Evolutionary conservation across 1,284 basidiomycete species (phyloP).

Genomic region (Schizopora paradoxa): DNA sequence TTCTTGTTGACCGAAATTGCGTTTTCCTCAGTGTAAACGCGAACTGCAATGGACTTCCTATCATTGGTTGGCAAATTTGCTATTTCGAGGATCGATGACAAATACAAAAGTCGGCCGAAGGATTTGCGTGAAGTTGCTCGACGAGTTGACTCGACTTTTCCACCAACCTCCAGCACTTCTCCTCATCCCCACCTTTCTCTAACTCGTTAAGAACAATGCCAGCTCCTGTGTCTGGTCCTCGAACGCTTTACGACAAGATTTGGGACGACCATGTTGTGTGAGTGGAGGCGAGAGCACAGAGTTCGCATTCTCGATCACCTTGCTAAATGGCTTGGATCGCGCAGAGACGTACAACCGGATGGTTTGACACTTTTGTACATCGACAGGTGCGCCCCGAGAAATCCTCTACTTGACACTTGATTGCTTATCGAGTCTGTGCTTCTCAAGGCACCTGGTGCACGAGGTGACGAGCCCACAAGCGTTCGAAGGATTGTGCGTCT

Average conservation of each 20-base stretch:
- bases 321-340: constrained; percentile 15
- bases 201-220: constrained; percentile 8
- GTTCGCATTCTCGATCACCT: constrained; percentile 2
- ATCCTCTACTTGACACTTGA: not conserved
- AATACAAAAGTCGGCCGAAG: no score
- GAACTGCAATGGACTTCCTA: no score
- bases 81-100: no score
- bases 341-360: constrained; percentile 70
- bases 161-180: not conserved
- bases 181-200: not conserved
- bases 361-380: constrained; percentile 90
- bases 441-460: constrained; percentile 80
- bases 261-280: constrained; percentile 95
- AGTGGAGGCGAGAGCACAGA: constrained; percentile 26
- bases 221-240: constrained; percentile 8
- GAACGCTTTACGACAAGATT: constrained; percentile 82
- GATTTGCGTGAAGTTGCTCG: no score
- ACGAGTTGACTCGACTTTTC: not conserved
- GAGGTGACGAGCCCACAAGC: constrained; percentile 97
- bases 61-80: no score
- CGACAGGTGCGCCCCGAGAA: constrained; percentile 63
- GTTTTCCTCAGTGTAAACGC: no score
- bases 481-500: constrained; percentile 83
- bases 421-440: constrained; percentile 5
- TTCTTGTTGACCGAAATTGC: no score